phyloP scores from a whole-genome alignment of 768 basidiomycete genomes.

The Trametes cubensis region DNA sequence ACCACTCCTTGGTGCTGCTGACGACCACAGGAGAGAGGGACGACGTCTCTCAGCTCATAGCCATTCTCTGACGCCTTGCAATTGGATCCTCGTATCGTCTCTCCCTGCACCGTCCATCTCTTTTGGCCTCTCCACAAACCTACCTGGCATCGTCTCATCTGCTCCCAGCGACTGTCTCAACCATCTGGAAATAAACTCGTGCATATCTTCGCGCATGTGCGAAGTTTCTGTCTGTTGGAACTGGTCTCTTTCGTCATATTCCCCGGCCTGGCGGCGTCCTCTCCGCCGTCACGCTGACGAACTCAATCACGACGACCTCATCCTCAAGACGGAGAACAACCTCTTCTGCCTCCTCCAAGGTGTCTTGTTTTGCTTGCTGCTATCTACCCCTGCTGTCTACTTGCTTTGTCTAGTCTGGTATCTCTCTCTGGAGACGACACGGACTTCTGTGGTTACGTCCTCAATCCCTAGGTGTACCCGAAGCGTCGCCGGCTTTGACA shows the following conservation, averaged over 20 bases:
- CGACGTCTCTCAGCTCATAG: too few species aligned
- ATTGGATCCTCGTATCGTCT: not conserved
- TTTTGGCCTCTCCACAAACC: not conserved
- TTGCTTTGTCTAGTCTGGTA: not conserved
- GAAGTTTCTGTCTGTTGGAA: not conserved
- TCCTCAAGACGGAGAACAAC: not conserved
- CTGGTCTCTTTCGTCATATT: not conserved
- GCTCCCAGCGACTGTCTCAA: not conserved
- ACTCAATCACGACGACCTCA: not conserved
- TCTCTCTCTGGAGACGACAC: not conserved
- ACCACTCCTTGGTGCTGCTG: too few species aligned
- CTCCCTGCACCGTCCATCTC: not conserved
- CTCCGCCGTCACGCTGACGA: not conserved
- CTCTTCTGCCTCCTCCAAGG: constrained; percentile 4
- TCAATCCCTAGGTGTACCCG: too few species aligned
- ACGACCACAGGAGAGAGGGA: too few species aligned
- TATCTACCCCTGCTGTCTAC: constrained; percentile 2
- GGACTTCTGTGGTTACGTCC: too few species aligned
- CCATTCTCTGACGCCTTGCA: not conserved
- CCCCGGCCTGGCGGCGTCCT: not conserved
- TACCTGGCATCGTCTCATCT: not conserved
- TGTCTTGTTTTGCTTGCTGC: constrained; percentile 4
- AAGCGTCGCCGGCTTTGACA: too few species aligned
- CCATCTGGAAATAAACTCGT: not conserved
- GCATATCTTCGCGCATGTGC: not conserved